phyloP scores from a whole-genome alignment of 495 filamentous ascomycete species.

The Chaetomidium leptoderma region DNA sequence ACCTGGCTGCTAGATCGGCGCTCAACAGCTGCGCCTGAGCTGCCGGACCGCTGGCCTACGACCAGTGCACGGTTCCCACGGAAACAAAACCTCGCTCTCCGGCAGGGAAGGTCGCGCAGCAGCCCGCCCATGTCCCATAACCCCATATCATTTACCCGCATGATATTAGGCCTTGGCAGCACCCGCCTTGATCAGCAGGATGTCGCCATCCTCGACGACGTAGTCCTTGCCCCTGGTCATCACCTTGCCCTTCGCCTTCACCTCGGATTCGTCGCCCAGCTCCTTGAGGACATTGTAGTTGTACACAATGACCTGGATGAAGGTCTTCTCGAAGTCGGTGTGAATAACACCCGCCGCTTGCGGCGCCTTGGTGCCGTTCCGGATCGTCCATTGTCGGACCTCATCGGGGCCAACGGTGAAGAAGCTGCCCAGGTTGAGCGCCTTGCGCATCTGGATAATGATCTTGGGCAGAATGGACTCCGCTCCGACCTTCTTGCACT shows the following conservation, averaged over 20 bases:
- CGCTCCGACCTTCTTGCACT: slow-evolving; percentile 83
- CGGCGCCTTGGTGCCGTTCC: slow-evolving; percentile 93
- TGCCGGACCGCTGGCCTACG: background rate
- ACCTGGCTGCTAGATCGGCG: background rate
- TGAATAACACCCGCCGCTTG: slow-evolving; percentile 98
- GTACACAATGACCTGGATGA: slow-evolving; percentile 93
- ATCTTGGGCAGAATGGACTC: slow-evolving; percentile 91
- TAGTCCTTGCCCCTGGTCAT: slow-evolving; percentile 99
- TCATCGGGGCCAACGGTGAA: slow-evolving; percentile 97
- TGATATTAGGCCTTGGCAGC: slow-evolving; percentile 70
- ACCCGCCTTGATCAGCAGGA: slow-evolving; percentile 88
- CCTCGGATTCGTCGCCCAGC: slow-evolving; percentile 77
- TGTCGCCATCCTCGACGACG: slow-evolving; percentile 72
- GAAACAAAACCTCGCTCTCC: background rate
- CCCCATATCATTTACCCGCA: slow-evolving; percentile 18
- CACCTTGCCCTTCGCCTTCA: slow-evolving; percentile 91
- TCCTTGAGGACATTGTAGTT: slow-evolving; percentile 78
- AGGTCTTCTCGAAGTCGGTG: slow-evolving; percentile 98
- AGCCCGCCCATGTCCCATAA: slow-evolving; percentile 13
- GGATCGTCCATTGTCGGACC: slow-evolving; percentile 97
- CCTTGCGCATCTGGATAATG: slow-evolving; percentile 88
- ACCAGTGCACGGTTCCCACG: background rate
- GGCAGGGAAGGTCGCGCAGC: background rate
- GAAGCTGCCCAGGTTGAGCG: slow-evolving; percentile 85
- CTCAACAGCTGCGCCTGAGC: background rate